phyloP scores from a whole-genome alignment of 2,329 filamentous ascomycete species.

The Penicillium sp. region DNA sequence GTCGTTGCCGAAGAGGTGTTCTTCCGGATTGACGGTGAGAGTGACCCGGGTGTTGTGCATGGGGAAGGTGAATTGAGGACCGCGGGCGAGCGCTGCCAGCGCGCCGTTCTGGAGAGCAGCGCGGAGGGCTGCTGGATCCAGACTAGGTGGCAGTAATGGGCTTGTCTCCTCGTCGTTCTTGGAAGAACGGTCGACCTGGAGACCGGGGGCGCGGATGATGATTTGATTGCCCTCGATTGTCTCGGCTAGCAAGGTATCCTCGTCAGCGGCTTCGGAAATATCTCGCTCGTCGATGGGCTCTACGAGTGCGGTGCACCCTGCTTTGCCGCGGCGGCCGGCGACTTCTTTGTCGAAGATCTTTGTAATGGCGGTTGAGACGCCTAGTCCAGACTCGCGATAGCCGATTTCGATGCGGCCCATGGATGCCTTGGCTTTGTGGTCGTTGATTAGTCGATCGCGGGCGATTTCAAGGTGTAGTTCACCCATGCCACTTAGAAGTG shows the following conservation, averaged over 20 bases:
- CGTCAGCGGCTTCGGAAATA: slow-evolving; percentile 11
- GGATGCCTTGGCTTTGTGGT: slow-evolving; percentile 80
- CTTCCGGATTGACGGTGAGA: slow-evolving; percentile 65
- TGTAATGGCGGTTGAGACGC: slow-evolving; percentile 57
- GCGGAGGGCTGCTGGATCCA: slow-evolving; percentile 53
- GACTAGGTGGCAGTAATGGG: slow-evolving; percentile 56
- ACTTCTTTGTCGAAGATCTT: slow-evolving; percentile 76
- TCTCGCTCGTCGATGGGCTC: slow-evolving; percentile 56
- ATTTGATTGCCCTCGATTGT: slow-evolving; percentile 71
- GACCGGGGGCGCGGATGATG: slow-evolving; percentile 55
- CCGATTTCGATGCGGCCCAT: slow-evolving; percentile 95
- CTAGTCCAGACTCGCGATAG: slow-evolving; percentile 80
- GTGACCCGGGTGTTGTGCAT: slow-evolving; percentile 74
- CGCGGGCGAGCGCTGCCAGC: slow-evolving; percentile 79
- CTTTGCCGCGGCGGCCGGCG: slow-evolving; percentile 76
- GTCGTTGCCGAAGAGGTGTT: slow-evolving; percentile 66
- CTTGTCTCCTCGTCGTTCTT: slow-evolving; percentile 43
- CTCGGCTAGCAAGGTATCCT: slow-evolving; percentile 43
- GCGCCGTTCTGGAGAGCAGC: slow-evolving; percentile 73
- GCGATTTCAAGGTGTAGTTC: slow-evolving; percentile 94
- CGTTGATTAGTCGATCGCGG: slow-evolving; percentile 79
- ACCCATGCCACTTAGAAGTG: slow-evolving; percentile 93
- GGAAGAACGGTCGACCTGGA: slow-evolving; percentile 42
- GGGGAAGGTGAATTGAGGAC: slow-evolving; percentile 77
- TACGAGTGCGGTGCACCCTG: slow-evolving; percentile 69